These are phyloP conservation scores for Polytrichum formosum DNA, from an alignment of 225 moss, liverwort and hornwort genomes.

Conservation along the genomic window DNA sequence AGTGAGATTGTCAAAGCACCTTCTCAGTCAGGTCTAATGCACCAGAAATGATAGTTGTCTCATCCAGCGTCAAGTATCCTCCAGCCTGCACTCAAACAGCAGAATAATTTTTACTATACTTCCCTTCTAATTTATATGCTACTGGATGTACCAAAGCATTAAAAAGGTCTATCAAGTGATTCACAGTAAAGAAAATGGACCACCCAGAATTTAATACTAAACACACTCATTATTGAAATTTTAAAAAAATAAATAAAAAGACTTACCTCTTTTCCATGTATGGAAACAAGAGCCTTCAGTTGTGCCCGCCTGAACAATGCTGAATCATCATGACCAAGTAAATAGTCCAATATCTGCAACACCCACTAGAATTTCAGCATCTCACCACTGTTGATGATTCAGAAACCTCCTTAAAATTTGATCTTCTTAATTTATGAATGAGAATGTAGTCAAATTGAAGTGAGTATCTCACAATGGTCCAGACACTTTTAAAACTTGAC, in stretches of 20 bases:
- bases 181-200: too few relatives aligned
- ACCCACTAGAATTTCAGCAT: slow-evolving; percentile 1
- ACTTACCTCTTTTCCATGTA: slow-evolving; percentile 84
- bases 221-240: background rate
- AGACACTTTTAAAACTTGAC: too few relatives aligned
- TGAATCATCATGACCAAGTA: slow-evolving; percentile 90
- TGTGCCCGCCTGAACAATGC: slow-evolving; percentile 96
- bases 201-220: too few relatives aligned
- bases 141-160: too few relatives aligned
- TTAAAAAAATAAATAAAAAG: background rate
- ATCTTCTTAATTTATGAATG: too few relatives aligned
- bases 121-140: too few relatives aligned
- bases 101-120: too few relatives aligned
- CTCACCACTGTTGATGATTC: background rate
- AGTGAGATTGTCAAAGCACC: slow-evolving; percentile 13
- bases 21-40: slow-evolving; percentile 64
- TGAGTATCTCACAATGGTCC: too few relatives aligned
- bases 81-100: slow-evolving; percentile 36
- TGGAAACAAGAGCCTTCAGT: slow-evolving; percentile 95
- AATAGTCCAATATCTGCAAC: slow-evolving; percentile 70
- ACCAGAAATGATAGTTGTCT: slow-evolving; percentile 66
- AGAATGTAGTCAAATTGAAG: background rate
- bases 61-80: slow-evolving; percentile 58
- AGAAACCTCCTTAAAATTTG: too few relatives aligned
- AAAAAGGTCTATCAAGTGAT: too few relatives aligned